These are phyloP conservation scores for Hemileccinum impolitum DNA, from an alignment of 768 basidiomycete genomes.

Conservation along the genomic window DNA sequence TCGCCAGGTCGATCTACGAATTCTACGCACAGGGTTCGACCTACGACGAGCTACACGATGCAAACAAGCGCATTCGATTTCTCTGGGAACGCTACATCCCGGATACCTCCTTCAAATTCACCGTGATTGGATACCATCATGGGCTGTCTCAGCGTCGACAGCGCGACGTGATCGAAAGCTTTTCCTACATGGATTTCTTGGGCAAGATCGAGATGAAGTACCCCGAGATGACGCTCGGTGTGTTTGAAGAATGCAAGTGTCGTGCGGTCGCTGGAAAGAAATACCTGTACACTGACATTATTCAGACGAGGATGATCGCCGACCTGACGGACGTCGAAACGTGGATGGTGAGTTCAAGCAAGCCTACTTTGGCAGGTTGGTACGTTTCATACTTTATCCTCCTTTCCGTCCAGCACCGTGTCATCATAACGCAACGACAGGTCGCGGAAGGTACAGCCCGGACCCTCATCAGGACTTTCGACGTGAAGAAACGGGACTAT, in stretches of 20 bases:
- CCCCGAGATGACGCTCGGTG: slow-evolving; percentile 68
- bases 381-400: slow-evolving; percentile 38
- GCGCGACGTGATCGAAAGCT: slow-evolving; percentile 66
- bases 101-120: slow-evolving; percentile 78
- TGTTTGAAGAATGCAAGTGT: slow-evolving; percentile 84
- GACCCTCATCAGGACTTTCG: slow-evolving; percentile 62
- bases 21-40: slow-evolving; percentile 68
- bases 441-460: slow-evolving; percentile 66
- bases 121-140: slow-evolving; percentile 71
- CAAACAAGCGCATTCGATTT: slow-evolving; percentile 39
- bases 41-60: slow-evolving; percentile 68
- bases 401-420: background rate
- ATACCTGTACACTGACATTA: background rate
- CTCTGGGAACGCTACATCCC: slow-evolving; percentile 60
- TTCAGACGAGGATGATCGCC: slow-evolving; percentile 50
- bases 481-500: slow-evolving; percentile 86
- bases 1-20: slow-evolving; percentile 66
- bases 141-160: slow-evolving; percentile 68
- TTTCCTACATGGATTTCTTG: slow-evolving; percentile 78
- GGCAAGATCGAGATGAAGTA: slow-evolving; percentile 81
- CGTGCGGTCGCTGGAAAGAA: background rate
- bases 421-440: slow-evolving; percentile 28
- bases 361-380: slow-evolving; percentile 85
- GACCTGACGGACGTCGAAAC: slow-evolving; percentile 48
- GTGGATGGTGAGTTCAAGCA: slow-evolving; percentile 66